Percentiles rank a stretch among this genome's conserved stretches.
Conservation (phyloP, 345 rosid genomes). For the Eucalyptus marginata region DNA sequence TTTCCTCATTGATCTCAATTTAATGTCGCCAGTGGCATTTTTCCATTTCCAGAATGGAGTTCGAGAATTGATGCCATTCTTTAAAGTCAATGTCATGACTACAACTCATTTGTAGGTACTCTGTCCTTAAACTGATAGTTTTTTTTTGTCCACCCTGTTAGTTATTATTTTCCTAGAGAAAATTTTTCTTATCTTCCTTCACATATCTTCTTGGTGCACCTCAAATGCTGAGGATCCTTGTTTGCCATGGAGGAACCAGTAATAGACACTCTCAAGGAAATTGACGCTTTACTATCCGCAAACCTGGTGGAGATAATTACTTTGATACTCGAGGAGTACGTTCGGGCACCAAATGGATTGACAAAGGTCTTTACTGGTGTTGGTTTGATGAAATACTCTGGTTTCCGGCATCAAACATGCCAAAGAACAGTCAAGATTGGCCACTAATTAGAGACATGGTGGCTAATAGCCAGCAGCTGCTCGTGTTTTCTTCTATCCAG, state of each 20-base stretch:
- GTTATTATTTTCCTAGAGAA: not conserved
- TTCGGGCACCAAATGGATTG: constrained; percentile 34
- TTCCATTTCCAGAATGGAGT: constrained; percentile 38
- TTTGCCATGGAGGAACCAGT: constrained; percentile 33
- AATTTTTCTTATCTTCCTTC: not conserved
- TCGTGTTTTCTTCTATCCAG: constrained; percentile 37
- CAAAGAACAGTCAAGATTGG: constrained; percentile 48
- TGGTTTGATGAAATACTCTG: constrained; percentile 52
- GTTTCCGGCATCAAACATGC: constrained; percentile 47
- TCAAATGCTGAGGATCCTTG: not conserved
- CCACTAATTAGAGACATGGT: constrained; percentile 59
- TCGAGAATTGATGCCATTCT: constrained; percentile 55
- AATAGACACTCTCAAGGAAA: constrained; percentile 34
- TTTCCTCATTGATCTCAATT: not conserved
- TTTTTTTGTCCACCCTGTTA: not conserved
- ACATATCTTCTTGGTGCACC: not conserved
- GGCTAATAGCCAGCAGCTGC: constrained; percentile 33
- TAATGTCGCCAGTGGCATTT: not conserved
- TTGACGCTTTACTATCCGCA: constrained; percentile 44
- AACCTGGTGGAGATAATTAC: constrained; percentile 47
- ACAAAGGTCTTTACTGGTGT: constrained; percentile 41
- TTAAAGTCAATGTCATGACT: constrained; percentile 29
- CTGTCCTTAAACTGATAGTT: not conserved
- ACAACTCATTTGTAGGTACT: constrained; percentile 42
- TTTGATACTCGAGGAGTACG: constrained; percentile 61